Evolutionary conservation across 1,284 basidiomycete genomes (phyloP), one percentile per base, ranked within the genome.

Genomic region (Fomitopsis palustris): DNA sequence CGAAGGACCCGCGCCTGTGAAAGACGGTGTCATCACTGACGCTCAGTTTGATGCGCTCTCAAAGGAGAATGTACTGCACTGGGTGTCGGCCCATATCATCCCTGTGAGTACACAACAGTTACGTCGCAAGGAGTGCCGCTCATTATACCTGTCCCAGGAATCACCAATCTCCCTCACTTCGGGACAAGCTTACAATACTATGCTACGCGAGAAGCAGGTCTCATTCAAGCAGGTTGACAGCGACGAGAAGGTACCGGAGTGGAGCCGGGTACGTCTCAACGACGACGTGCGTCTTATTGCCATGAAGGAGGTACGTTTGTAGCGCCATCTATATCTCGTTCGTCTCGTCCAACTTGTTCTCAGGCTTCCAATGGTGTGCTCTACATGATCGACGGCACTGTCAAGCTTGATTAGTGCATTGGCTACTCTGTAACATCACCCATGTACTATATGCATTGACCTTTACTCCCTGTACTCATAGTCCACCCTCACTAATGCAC

Each of bases 61-160:
- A 10, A 85, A 77, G 72, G 74, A 74, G 65, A 89, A 91, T 62
- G 84, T 92, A 12, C 79, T 85, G 65, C 77, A 77, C 52, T 93
- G 90, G 89, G 79, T 92, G 1, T 82, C 83, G 5, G 83, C 84
- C 2, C 90, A 92, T 67, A 83, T 92, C 60, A 81, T 93, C 59
- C 85, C 88, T 9, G 90, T 91, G 67, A 58, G 81, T 71, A 16
- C 39, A 37, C 38, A 27, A 33, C 45, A 43, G 16, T 29, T 29
- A 10, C 38, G 43, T 25, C 59, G 61, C n/a, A 7, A 41, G 31
- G 25, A n/a, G n/a, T 39, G 27, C 43, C 42, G 37, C n/a, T 58
- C n/a, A 27, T 52, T 57, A n/a, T 41, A 57, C 41, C 53, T 35
- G 14, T 39, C 21, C 19, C 23, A 42, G 59, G 43, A 47, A 12